These are phyloP conservation scores for Heteromeles arbutifolia DNA, from an alignment of 306 rosid genomes.

Conservation along the genomic window DNA sequence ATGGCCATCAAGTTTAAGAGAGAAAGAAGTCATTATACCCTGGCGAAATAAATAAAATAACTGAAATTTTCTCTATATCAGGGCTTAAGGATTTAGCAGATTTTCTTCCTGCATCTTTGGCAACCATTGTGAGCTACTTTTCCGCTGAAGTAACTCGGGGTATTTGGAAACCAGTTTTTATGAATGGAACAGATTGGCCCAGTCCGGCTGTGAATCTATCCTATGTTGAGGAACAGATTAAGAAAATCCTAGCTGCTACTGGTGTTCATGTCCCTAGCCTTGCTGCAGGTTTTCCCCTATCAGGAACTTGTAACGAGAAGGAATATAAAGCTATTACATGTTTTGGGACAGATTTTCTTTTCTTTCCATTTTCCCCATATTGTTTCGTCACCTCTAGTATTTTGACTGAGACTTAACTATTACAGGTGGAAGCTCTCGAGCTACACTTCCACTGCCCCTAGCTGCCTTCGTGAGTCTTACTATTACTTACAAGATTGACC, in stretches of 20 bases:
- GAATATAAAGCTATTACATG: not conserved
- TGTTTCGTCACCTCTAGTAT: not conserved
- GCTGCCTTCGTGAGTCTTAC: conserved; percentile 98
- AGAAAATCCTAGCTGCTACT: conserved; percentile 85
- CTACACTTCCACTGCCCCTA: conserved; percentile 91
- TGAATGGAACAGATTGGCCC: conserved; percentile 99
- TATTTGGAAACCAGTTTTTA: conserved; percentile 85
- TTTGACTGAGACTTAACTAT: conserved; percentile 3
- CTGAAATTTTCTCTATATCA: conserved; percentile 20
- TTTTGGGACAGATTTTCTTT: not conserved
- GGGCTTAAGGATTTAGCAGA: conserved; percentile 98
- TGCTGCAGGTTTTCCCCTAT: conserved; percentile 57
- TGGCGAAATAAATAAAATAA: not conserved
- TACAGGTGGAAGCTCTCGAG: conserved; percentile 77
- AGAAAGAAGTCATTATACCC: not conserved
- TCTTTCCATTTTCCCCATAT: not conserved
- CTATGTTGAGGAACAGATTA: conserved; percentile 87
- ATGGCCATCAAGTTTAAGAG: not conserved
- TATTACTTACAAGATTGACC: conserved; percentile 85
- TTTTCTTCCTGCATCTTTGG: conserved; percentile 95
- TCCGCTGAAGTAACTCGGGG: conserved; percentile 95
- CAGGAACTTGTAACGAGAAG: not conserved
- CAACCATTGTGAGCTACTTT: conserved; percentile 91
- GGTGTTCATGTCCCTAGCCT: conserved; percentile 96
- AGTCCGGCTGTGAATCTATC: conserved; percentile 89